phyloP scores from a whole-genome alignment of 495 filamentous ascomycete genomes.

The Neohortaea acidophila region DNA sequence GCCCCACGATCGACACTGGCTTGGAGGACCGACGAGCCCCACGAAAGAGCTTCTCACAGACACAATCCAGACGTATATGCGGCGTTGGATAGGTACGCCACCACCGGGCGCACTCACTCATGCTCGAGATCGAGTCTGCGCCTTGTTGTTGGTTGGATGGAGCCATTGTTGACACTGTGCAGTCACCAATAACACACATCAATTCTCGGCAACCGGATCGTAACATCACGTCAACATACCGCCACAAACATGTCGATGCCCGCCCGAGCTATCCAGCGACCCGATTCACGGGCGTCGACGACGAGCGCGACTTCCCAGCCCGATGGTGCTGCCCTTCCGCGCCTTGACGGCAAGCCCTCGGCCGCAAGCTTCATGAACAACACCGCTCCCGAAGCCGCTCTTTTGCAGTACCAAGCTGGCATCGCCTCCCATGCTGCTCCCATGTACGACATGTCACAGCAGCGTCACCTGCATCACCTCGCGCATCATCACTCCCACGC shows the following conservation, averaged over 20 bases:
- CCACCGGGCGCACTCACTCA: too few relatives aligned
- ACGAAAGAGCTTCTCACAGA: too few relatives aligned
- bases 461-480: slow-evolving; percentile 6
- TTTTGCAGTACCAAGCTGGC: slow-evolving; percentile 53
- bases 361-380: background rate
- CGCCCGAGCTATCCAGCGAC: slow-evolving; percentile 41
- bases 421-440: slow-evolving; percentile 41
- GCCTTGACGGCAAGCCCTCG: background rate
- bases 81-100: background rate
- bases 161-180: background rate
- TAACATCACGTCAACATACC: slow-evolving; percentile 13
- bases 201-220: background rate
- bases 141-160: too few relatives aligned
- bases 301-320: slow-evolving; percentile 36
- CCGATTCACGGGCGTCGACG: slow-evolving; percentile 69
- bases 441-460: slow-evolving; percentile 23
- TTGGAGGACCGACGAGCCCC: too few relatives aligned
- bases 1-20: too few relatives aligned
- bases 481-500: slow-evolving; percentile 1
- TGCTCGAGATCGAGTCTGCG: too few relatives aligned
- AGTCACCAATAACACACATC: background rate
- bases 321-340: slow-evolving; percentile 4
- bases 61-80: too few relatives aligned
- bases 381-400: slow-evolving; percentile 33
- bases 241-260: slow-evolving; percentile 40